Evolutionary conservation across 306 rosid genomes (phyloP), one percentile per base, ranked within the genome.

Genomic region (Castanea mollissima): DNA sequence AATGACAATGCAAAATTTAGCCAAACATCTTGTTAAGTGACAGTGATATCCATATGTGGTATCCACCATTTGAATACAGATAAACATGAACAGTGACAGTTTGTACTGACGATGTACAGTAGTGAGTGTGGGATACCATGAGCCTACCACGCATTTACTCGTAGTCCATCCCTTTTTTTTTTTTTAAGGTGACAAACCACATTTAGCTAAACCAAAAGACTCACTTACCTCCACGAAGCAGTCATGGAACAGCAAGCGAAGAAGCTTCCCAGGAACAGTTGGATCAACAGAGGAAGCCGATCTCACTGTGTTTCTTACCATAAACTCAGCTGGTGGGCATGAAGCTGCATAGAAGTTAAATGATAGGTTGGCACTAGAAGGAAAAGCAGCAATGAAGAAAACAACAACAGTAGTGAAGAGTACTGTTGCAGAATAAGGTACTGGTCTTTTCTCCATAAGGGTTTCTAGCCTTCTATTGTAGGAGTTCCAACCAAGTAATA

Each of bases 221-320:
- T 72, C 20, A 77, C 84, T 82, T 65, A 94, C 98, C 97, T 91
- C 97, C 38, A 92, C 98, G 35, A 92, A 94, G 86, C 98, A 94
- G 78, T 94, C 98, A 81, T 92, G 98, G 86, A 94, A 94, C 65
- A 91, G 79, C 87, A 94, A 78, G 78, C 98, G 98, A 71, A 94
- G 94, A 81, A 94, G 98, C 89, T 92, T 92, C 34, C 94, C 97
- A 4, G 98, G 97, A 71, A 92, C 46, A 38, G 98, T 77, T 34
- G 97, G 92, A 83, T 94, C 98, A 20, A 13, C 29, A 15, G 89
- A 81, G 58, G 94, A 88, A 77, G 92, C 89, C 38, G 97, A 87
- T 35, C 82, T 79, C 15, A 94, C 92, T 4, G 87, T 82, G 83
- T 86, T 83, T 83, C 90, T 82, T 56, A 94, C 87, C 23, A 91